Conservation (phyloP, 257 asterid species). For the Solanum phureja region DNA sequence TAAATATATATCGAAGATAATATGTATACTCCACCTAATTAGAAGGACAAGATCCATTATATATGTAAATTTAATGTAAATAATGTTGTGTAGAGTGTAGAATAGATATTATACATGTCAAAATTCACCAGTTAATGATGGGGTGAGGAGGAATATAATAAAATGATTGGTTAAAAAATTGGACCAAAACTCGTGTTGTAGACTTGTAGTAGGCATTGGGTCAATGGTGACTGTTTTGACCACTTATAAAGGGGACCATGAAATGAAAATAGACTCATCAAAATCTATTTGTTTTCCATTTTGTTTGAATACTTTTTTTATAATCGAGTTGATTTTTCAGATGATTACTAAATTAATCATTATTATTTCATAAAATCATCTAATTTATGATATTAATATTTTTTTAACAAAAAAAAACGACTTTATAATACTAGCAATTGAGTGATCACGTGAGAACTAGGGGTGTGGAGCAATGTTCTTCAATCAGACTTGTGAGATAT, state of each 20-base stretch:
- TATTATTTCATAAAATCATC: background rate
- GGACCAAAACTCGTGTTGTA: background rate
- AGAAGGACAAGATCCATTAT: background rate
- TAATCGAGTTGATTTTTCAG: accelerated
- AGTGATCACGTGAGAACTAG: background rate
- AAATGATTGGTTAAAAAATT: background rate
- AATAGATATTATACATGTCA: background rate
- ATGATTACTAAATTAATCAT: background rate
- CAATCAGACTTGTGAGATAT: background rate
- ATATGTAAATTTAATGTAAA: background rate
- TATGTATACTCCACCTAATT: background rate
- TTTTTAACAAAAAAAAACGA: background rate
- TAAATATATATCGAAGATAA: too few species aligned
- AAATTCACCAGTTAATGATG: background rate
- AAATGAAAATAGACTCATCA: background rate
- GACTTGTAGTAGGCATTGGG: background rate
- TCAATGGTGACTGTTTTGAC: background rate
- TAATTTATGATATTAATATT: background rate
- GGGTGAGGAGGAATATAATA: background rate
- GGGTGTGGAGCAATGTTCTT: background rate
- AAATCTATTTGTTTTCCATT: background rate
- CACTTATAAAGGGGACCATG: background rate
- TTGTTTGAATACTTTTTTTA: background rate
- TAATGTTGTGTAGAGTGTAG: background rate
- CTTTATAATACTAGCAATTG: accelerated